Evolutionary conservation across 1,139 yeast genomes (phyloP), one percentile per base, ranked within the genome.

Genomic region (Yamadazyma dushanensis): DNA sequence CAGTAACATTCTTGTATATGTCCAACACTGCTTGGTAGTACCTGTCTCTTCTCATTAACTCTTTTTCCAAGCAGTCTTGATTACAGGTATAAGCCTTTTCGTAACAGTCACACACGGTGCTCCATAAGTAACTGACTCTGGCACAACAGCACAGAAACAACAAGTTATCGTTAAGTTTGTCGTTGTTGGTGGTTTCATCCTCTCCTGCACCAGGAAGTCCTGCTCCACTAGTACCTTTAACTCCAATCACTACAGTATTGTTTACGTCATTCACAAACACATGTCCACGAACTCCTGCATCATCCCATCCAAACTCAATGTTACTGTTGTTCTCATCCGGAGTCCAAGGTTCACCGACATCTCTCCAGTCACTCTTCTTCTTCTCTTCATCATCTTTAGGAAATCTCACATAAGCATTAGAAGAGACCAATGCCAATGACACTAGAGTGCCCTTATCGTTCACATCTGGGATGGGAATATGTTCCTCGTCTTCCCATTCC

Each of bases 61-160:
- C 95, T 32, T 66, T 68, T 56, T 90, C 97, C 21, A 94, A 63
- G 52, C 99, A 92, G 42, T 76, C 78, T 57, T 88, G 94, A 57
- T 88, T 83, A 59, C 99, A 92, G 0, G 95, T 87, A 57, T 87
- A 88, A 0, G 96, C 78, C 39, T 78, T 80, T 44, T 81, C 79
- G 55, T 83, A 90, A 56, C 99, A 92, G 59, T 89, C 97, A 61
- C 99, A 92, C 1, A 90, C 97, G 0, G 97, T 86, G 7, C 82
- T 80, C 98, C 98, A 94, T 61, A 88, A 63, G 50, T 89, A 90
- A 38, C 94, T 79, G 6, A 92, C 83, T 26, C 97, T 72, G 1
- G 97, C 98, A 64, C 99, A 92, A 59, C 99, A 92, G 58, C 99
- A 92, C 13, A 95, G 86, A 56, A 92, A 92, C 30, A 92, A 61